Percentiles rank a stretch among this genome's conserved stretches.
Evolutionary conservation across 441 rosid species (phyloP).

Genomic region (Euphorbia celastroides): DNA sequence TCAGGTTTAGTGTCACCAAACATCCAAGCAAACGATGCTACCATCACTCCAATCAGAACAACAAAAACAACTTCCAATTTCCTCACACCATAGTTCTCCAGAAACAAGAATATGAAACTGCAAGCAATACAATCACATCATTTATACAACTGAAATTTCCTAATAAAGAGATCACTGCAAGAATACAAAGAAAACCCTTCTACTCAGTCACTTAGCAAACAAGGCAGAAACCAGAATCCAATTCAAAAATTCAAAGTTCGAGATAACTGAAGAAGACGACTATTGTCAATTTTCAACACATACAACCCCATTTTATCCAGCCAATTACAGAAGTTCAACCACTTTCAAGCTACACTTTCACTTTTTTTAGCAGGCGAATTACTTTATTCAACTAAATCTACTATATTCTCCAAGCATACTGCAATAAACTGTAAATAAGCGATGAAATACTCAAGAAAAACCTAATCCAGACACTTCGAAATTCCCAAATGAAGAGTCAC

Average conservation of each 20-base stretch:
- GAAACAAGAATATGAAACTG: conserved; percentile 87
- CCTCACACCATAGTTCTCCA: conserved; percentile 90
- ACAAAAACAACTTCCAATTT: conserved; percentile 86
- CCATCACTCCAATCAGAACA: conserved; percentile 74
- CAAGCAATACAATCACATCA: conserved; percentile 10
- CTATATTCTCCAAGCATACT: not conserved
- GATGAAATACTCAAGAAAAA: too few relatives aligned
- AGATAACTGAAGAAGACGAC: not conserved
- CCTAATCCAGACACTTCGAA: not conserved
- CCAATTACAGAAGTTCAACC: not conserved
- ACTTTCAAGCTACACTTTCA: not conserved
- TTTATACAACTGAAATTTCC: not conserved
- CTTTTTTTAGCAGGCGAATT: too few relatives aligned
- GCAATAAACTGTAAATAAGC: too few relatives aligned
- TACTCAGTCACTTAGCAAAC: not conserved
- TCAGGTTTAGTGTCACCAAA: conserved; percentile 76
- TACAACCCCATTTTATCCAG: too few relatives aligned
- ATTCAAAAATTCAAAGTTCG: not conserved
- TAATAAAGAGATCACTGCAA: not conserved
- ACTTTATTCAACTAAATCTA: not conserved
- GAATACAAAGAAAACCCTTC: not conserved
- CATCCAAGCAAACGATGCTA: conserved; percentile 92
- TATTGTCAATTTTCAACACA: too few relatives aligned
- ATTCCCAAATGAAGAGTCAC: not conserved
- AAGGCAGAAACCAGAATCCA: not conserved